Percentiles rank a stretch among this genome's conserved stretches.
phyloP scores from a whole-genome alignment of 75 land plant species.

The Chamaecyparis obtusa region DNA sequence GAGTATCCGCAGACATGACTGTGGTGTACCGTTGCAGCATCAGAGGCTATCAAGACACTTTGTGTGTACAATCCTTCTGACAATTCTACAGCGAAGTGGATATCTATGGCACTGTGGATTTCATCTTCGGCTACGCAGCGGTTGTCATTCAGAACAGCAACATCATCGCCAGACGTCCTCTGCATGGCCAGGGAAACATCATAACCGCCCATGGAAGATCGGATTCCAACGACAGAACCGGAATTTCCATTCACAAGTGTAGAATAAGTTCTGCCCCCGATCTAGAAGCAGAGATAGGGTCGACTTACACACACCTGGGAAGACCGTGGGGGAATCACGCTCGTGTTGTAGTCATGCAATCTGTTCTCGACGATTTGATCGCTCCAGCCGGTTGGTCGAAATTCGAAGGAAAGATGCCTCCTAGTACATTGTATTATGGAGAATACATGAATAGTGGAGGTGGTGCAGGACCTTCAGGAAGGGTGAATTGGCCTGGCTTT shows the following conservation, averaged over 20 bases:
- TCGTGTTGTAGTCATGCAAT: slow-evolving; percentile 44
- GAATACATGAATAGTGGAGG: slow-evolving; percentile 54
- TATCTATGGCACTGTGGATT: too few relatives aligned
- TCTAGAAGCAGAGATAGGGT: slow-evolving; percentile 5
- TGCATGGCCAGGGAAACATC: slow-evolving; percentile 32
- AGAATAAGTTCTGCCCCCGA: slow-evolving; percentile 5
- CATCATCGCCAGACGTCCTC: slow-evolving; percentile 7
- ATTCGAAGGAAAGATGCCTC: slow-evolving; percentile 26
- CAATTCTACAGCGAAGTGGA: too few relatives aligned
- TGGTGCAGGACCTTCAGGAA: slow-evolving; percentile 26
- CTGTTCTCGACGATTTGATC: slow-evolving; percentile 33
- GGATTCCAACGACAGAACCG: slow-evolving; percentile 21
- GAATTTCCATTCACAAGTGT: slow-evolving; percentile 30
- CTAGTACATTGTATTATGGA: slow-evolving; percentile 39
- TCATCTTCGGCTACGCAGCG: too few relatives aligned
- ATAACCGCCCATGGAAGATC: slow-evolving; percentile 61
- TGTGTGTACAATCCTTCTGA: too few relatives aligned
- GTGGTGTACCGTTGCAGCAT: slow-evolving; percentile 23
- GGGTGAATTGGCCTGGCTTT: slow-evolving; percentile 55
- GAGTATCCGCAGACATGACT: slow-evolving; percentile 22
- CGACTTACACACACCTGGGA: slow-evolving; percentile 32
- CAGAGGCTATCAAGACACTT: too few relatives aligned
- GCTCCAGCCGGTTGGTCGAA: slow-evolving; percentile 57
- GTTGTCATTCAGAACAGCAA: too few relatives aligned
- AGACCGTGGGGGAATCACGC: slow-evolving; percentile 63